A percentile compares a stretch with the other conserved stretches of the same genome.
These are phyloP conservation scores for Diaporthe caulivora DNA, from an alignment of 2,329 filamentous ascomycete species.

Conservation along the genomic window DNA sequence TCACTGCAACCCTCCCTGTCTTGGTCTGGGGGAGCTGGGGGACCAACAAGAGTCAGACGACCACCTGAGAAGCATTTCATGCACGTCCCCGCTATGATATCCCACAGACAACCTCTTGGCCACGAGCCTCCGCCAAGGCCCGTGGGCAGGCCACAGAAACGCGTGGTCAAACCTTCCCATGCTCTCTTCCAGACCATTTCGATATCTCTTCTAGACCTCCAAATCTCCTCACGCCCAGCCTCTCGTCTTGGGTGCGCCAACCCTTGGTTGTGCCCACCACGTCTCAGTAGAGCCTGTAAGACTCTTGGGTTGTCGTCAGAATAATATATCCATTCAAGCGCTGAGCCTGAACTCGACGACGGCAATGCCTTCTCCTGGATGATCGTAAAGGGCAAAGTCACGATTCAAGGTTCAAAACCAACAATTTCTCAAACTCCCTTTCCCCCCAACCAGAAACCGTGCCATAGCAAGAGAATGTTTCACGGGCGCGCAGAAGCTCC, in stretches of 20 bases:
- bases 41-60: neutral
- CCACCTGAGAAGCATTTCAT: slow-evolving; percentile 21
- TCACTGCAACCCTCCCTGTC: slow-evolving; percentile 4
- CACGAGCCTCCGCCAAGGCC: slow-evolving; percentile 7
- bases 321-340: neutral
- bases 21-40: neutral
- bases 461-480: slow-evolving; percentile 7
- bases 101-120: slow-evolving; percentile 12
- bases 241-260: slow-evolving; percentile 7
- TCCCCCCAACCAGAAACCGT: neutral
- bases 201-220: slow-evolving; percentile 1
- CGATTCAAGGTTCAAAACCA: neutral
- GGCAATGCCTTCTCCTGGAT: neutral
- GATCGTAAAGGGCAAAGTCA: too few relatives aligned
- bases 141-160: slow-evolving; percentile 20
- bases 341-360: neutral
- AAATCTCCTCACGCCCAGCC: neutral
- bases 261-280: neutral
- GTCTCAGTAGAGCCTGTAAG: neutral
- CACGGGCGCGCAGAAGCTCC: neutral
- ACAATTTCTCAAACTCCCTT: neutral
- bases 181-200: neutral
- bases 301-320: slow-evolving; percentile 5
- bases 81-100: slow-evolving; percentile 30
- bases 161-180: slow-evolving; percentile 22